Evolutionary conservation across 2,329 filamentous ascomycete genomes (phyloP), one percentile per base, ranked within the genome.

Genomic region (Chalaropsis thielavioides): DNA sequence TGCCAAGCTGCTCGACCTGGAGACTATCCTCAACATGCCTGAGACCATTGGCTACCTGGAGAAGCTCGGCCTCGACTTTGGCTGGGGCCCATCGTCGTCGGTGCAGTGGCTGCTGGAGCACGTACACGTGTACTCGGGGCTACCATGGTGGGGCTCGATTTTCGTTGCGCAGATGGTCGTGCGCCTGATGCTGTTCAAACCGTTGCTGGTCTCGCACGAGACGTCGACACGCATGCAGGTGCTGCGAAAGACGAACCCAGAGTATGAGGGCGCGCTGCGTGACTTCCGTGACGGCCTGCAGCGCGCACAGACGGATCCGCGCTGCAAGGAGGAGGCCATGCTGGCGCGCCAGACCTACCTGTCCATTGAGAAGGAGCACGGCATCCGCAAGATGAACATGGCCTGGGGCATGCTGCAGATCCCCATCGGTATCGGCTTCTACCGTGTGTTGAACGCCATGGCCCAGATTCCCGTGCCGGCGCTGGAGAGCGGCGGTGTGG

Each of bases 71-170:
- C 78, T 99, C 24, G 89, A 97, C 71, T 97, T 87, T 71, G 91
- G 92, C 72, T 92, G 79, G 78, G 92, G 92, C 17, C 83, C 89
- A 4, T 89, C 91, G 0, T 77, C 85, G 3, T 69, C 83, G 17
- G 84, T 94, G 74, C 81, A 96, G 76, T 92, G 81, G 80, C 24
- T 83, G 2, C 76, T 97, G 11, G 94, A 99, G 78, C 85, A 92
- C 72, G 73, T 95, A 49, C 90, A 99, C 75, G 79, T 96, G 68
- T 86, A 81, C 70, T 77, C 74, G 1, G 90, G 87, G 43, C 75
- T 90, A 64, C 89, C 90, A 13, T 97, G 94, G 94, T 91, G 89
- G 80, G 85, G 78, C 1, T 83, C 88, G 67, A 88, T 96, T 70
- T 74, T 86, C 56, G 74, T 80, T 3, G 82, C 86, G 0, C 85